Evolutionary conservation across 192 early-diverging fungal species (phyloP), one percentile per base, ranked within the genome.

Genomic region (Coemansia asiatica): DNA sequence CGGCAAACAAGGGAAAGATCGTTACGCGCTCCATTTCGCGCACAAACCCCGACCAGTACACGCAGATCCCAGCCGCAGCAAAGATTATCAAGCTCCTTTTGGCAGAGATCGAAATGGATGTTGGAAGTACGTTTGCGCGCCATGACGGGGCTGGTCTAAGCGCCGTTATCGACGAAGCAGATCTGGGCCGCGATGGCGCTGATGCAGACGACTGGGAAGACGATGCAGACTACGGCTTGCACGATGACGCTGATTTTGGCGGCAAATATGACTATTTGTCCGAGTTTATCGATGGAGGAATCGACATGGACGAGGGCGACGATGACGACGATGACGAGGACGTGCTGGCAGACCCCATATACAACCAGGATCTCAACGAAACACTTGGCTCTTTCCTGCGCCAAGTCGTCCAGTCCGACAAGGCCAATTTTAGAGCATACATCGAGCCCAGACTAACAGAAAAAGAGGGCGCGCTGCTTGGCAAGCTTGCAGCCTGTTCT

Each of bases 1-100:
- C 61, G 12, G 66, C 33, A 35, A 76, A 83, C 47, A 63, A 54
- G 2, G 70, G 73, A 40, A 74, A 71, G 31, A 89, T 89, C 60
- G 82, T 87, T 27, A 89, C 88, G 18, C 81, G 88, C 29, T 89
- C 82, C 26, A 75, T 79, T 63, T 76, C 78, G 48, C 81, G 69
- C 25, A 60, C 50, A 25, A 71, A 70, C 31, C 73, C 94, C 22
- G 91, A 94, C 33, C 87, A 92, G 53, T 95, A 87, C 75, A 89
- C 88, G 3, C 76, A 79, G 25, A 85, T 95, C 21, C 89, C 92
- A 19, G 89, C 94, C 31, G 77, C 89, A 7, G 87, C 85, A 65
- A 98, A 96, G 78, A 94, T 93, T 13, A 72, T 96, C 56, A 94
- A 92, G 74, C 80, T 98, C 6, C 74, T 98, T 18, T 56, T 95